These are phyloP conservation scores for Dicorynia guianensis DNA, from an alignment of 306 rosid species.

Conservation along the genomic window DNA sequence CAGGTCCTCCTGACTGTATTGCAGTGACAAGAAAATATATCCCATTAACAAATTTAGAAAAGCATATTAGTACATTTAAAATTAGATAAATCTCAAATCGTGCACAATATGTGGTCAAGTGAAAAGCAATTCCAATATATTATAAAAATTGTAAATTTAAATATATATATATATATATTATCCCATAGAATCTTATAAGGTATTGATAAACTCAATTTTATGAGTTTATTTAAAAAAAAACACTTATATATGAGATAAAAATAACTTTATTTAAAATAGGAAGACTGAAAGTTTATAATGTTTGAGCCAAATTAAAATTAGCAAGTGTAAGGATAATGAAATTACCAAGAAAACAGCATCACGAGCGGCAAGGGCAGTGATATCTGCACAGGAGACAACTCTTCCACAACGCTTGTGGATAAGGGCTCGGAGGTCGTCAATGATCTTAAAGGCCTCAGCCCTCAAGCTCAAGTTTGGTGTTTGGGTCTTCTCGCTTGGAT, in stretches of 20 bases:
- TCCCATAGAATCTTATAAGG: too few relatives aligned
- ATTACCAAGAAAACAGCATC: constrained; percentile 58
- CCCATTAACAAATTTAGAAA: neutral
- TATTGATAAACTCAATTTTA: too few relatives aligned
- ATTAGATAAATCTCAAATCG: too few relatives aligned
- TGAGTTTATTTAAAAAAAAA: too few relatives aligned
- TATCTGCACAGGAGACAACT: constrained; percentile 65
- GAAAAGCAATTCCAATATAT: too few relatives aligned
- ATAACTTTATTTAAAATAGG: too few relatives aligned
- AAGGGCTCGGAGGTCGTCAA: constrained; percentile 48
- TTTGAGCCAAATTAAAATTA: too few relatives aligned
- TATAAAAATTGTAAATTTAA: too few relatives aligned
- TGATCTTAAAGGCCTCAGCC: constrained; percentile 43
- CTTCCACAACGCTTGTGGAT: constrained; percentile 53
- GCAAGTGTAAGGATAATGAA: neutral
- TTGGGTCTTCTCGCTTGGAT: constrained; percentile 54
- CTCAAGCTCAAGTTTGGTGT: constrained; percentile 49
- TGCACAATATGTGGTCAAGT: too few relatives aligned
- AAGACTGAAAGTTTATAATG: too few relatives aligned
- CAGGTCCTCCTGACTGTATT: constrained; percentile 61
- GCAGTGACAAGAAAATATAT: neutral
- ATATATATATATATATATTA: too few relatives aligned
- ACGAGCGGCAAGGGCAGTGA: constrained; percentile 64
- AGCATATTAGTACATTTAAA: neutral
- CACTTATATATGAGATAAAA: too few relatives aligned